Base-by-base conservation (phyloP, 1,284 basidiomycete species). In the Rhodotorula sp. region DNA sequence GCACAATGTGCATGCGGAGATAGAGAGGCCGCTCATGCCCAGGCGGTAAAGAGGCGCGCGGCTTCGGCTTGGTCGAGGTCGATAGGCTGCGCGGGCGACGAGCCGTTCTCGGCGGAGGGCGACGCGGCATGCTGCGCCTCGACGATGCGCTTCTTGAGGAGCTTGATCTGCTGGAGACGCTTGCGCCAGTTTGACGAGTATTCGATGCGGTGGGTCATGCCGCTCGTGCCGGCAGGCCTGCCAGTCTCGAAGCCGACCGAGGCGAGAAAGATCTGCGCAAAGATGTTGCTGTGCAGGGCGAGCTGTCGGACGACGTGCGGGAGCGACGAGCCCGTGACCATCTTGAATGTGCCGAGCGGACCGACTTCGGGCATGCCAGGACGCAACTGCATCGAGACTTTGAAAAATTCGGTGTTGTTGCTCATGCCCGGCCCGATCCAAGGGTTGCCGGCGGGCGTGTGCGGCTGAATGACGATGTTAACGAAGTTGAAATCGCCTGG, bases 401-500 rank as follows among this genome's bases (percentile, higher is more conserved):
- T 62, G 79, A 80, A 78, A 61, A 92, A 96, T 79, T 96, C 91
- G 78, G 89, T 88, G 80, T 93, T 91, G 78, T 91, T 89, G 30
- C 86, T 78, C 75, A 77, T 77, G 51, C 76, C 77, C 32, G 74
- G 72, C 13, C 69, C 75, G 59, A 69, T 69, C 77, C 77, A 78
- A 19, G 77, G 72, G 36, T 76, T 76, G 6, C 78, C 78, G 22
- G 76, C 77, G 6, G 88, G 84, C 19, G 93, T 94, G 79, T 96
- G 92, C 4, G 94, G 92, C 77, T 95, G 91, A 76, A 99, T 90
- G 77, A 99, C 89, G 77, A 99, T 93, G 81, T 98, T 99, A 79
- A 98, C 88, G 79, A 95, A 97, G 81, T 98, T 95, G 85, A 97
- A 99, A 78, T 92, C 88, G 2, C 94, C 96, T 34, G 86, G 82